Conservation (phyloP, 768 basidiomycete genomes). For the Pseudohyphozyma bogoriensis region DNA sequence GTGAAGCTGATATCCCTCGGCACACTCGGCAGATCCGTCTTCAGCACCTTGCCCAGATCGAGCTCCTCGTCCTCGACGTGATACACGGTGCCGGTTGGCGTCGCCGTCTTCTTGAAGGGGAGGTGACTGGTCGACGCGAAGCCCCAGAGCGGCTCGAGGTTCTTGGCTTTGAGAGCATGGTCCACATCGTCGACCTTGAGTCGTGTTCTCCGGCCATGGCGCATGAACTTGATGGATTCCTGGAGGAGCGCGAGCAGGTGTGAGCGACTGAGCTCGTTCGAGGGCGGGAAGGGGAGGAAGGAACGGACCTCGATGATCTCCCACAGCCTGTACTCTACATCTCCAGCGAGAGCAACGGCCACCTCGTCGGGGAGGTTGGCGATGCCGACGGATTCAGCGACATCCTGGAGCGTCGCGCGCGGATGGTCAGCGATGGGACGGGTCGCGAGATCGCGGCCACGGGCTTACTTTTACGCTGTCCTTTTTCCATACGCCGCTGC, state of each 20-base stretch:
- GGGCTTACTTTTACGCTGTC: constrained; percentile 23
- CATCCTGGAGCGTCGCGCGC: constrained; percentile 54
- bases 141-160: constrained; percentile 91
- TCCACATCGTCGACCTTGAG: constrained; percentile 85
- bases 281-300: not conserved
- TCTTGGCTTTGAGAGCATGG: constrained; percentile 81
- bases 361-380: constrained; percentile 63
- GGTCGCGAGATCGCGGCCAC: not conserved
- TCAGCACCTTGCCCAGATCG: constrained; percentile 81
- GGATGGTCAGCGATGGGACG: not conserved
- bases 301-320: constrained; percentile 74
- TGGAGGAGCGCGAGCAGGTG: constrained; percentile 37
- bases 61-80: constrained; percentile 96
- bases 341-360: constrained; percentile 76
- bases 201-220: constrained; percentile 81
- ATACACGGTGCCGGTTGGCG: constrained; percentile 61
- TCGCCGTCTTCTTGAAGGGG: constrained; percentile 49
- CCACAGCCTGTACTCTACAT: constrained; percentile 92
- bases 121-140: constrained; percentile 47
- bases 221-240: constrained; percentile 96
- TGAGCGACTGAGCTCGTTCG: not conserved
- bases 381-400: constrained; percentile 77
- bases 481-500: constrained; percentile 28
- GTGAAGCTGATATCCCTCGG: constrained; percentile 77
- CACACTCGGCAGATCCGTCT: constrained; percentile 71